Evolutionary conservation across 345 rosid genomes (phyloP).

Genomic region (Clausena lansium): DNA sequence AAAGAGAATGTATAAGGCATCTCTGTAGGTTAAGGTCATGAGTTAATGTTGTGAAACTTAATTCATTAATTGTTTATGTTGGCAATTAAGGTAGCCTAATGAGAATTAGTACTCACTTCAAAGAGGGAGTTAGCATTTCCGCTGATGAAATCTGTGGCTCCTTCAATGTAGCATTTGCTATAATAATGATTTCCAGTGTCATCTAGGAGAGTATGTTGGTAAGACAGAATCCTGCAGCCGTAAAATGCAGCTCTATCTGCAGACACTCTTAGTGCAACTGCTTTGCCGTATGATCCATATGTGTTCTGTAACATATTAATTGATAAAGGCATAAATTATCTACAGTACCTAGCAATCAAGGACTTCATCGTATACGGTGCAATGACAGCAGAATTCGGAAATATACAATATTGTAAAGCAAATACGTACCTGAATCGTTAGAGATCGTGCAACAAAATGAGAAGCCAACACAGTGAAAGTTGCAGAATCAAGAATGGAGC

Average conservation of each 20-base stretch:
- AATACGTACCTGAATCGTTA: slow-evolving; percentile 43
- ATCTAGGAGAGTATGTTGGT: slow-evolving; percentile 75
- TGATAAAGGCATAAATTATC: too few relatives aligned
- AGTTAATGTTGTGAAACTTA: neutral
- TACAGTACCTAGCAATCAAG: too few relatives aligned
- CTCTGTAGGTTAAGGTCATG: slow-evolving; percentile 26
- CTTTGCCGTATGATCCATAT: slow-evolving; percentile 45
- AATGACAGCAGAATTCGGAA: too few relatives aligned
- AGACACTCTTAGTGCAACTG: slow-evolving; percentile 65
- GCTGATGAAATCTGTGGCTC: slow-evolving; percentile 79
- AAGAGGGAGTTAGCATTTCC: slow-evolving; percentile 65
- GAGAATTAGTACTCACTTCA: slow-evolving; percentile 39
- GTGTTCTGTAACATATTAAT: slow-evolving; percentile 39
- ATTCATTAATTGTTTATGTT: neutral
- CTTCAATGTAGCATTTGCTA: slow-evolving; percentile 68
- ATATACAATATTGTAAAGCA: neutral
- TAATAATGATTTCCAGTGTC: slow-evolving; percentile 71
- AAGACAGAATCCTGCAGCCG: slow-evolving; percentile 55
- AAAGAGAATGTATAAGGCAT: slow-evolving; percentile 62
- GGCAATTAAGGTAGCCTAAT: neutral
- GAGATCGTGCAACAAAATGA: slow-evolving; percentile 57
- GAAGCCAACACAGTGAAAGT: slow-evolving; percentile 60
- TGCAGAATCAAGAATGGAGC: slow-evolving; percentile 46
- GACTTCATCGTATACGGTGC: too few relatives aligned
- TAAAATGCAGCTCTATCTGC: slow-evolving; percentile 67